Evolutionary conservation across 208 protist species (phyloP).

Genomic region (Jaenimonas drosophilae): DNA sequence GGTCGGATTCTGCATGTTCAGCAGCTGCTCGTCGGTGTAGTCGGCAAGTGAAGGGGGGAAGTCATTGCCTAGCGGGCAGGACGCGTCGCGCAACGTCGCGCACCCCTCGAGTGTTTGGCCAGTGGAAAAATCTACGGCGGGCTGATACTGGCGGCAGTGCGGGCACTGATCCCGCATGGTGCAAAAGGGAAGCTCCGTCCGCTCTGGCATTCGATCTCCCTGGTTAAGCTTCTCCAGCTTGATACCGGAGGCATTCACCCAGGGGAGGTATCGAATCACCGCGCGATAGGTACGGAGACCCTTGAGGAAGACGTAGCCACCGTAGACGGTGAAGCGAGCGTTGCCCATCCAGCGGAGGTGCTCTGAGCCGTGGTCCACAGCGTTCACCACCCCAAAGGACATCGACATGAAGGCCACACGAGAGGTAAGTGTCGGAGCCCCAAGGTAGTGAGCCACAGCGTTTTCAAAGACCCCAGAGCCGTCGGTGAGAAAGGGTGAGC

Average conservation of each 20-base stretch:
- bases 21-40: conserved; percentile 33
- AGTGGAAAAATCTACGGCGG: no score
- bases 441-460: conserved; percentile 18
- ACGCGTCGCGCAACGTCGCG: no score
- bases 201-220: conserved; percentile 23
- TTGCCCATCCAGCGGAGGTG: conserved; percentile 83
- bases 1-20: no score
- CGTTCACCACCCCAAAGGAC: conserved; percentile 74
- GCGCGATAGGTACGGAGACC: conserved; percentile 41
- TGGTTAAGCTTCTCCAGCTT: conserved; percentile 48
- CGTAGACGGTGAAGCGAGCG: conserved; percentile 65
- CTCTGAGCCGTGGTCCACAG: conserved; percentile 80
- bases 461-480: conserved; percentile 33
- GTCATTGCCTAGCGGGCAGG: background rate
- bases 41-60: conserved; percentile 9
- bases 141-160: conserved; percentile 44
- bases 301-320: conserved; percentile 40
- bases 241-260: conserved; percentile 16
- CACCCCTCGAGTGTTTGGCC: no score
- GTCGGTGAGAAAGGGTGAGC: conserved; percentile 31
- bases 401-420: conserved; percentile 81
- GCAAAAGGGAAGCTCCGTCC: conserved; percentile 37
- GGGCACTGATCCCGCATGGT: conserved; percentile 47
- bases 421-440: conserved; percentile 27
- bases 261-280: conserved; percentile 70